Conservation (phyloP, 208 protist genomes). For the Porcisia hertigi region DNA sequence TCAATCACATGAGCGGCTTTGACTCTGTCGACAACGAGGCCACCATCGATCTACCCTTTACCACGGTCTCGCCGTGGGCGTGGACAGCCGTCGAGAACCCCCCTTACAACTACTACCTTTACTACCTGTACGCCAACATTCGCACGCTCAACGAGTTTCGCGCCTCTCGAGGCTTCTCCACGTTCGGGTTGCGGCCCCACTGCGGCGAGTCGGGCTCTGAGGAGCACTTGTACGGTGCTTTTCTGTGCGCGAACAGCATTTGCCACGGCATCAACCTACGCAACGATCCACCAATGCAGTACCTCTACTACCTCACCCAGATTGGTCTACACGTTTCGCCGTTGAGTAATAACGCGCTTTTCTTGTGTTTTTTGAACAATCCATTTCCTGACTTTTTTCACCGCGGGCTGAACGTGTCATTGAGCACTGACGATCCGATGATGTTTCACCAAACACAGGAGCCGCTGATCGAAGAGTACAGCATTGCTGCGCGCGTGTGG, state of each 20-base stretch:
- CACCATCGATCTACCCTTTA: conserved; percentile 91
- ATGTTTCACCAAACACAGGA: conserved; percentile 98
- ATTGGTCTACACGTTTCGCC: conserved; percentile 98
- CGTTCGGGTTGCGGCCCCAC: conserved; percentile 98
- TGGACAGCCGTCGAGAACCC: conserved; percentile 97
- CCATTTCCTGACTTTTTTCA: conserved; percentile 97
- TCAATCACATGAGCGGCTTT: conserved; percentile 97
- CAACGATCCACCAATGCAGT: conserved; percentile 96
- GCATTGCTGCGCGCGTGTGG: conserved; percentile 93
- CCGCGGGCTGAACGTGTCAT: conserved; percentile 97
- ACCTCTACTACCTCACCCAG: conserved; percentile 99
- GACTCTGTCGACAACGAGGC: conserved; percentile 99
- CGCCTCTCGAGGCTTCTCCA: conserved; percentile 88
- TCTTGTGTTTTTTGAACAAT: conserved; percentile 97
- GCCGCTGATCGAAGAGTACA: conserved; percentile 94
- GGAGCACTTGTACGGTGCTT: conserved; percentile 94
- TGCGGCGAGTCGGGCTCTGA: conserved; percentile 95
- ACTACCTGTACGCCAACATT: conserved; percentile 99
- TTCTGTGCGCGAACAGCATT: conserved; percentile 96
- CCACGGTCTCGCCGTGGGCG: conserved; percentile 81
- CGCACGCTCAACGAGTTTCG: conserved; percentile 97
- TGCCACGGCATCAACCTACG: conserved; percentile 98
- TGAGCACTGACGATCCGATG: conserved; percentile 97
- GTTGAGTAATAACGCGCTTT: conserved; percentile 99
- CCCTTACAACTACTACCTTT: conserved; percentile 99